Evolutionary conservation across 495 filamentous ascomycete genomes (phyloP).

Genomic region (Schizothecium vesticola): DNA sequence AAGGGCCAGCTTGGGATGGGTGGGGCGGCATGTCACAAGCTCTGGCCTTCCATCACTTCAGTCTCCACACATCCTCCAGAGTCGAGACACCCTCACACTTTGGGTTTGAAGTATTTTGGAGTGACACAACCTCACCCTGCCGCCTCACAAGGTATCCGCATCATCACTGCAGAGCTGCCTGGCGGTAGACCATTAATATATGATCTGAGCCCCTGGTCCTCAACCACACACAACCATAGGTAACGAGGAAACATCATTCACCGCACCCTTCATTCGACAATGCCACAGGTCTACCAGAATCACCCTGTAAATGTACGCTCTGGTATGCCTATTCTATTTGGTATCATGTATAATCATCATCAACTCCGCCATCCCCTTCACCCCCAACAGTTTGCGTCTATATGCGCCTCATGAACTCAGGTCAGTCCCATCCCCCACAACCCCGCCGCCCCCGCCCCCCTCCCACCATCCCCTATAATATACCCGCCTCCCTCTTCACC

Average conservation of each 20-base stretch:
- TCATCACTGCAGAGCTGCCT: background rate
- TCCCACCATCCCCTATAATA: background rate
- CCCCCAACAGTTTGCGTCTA: background rate
- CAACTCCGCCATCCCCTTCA: background rate
- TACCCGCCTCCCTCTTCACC: slow-evolving; percentile 12
- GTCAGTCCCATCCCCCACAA: background rate
- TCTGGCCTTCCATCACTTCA: no score
- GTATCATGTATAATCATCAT: background rate
- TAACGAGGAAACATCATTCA: background rate
- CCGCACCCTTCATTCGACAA: background rate
- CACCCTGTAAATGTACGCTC: background rate
- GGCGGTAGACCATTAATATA: background rate
- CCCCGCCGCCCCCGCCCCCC: no score
- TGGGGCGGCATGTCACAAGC: background rate
- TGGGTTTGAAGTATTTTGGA: background rate
- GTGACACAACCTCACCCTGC: background rate
- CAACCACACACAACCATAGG: no score
- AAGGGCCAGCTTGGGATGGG: background rate
- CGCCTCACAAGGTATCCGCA: background rate
- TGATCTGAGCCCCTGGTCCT: background rate
- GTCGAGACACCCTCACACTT: no score
- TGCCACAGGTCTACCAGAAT: background rate
- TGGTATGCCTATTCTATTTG: background rate
- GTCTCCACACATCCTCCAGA: background rate
- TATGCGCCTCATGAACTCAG: background rate